phyloP scores from a whole-genome alignment of 306 rosid species.

The barrel medic (Medicago truncatula) region DNA sequence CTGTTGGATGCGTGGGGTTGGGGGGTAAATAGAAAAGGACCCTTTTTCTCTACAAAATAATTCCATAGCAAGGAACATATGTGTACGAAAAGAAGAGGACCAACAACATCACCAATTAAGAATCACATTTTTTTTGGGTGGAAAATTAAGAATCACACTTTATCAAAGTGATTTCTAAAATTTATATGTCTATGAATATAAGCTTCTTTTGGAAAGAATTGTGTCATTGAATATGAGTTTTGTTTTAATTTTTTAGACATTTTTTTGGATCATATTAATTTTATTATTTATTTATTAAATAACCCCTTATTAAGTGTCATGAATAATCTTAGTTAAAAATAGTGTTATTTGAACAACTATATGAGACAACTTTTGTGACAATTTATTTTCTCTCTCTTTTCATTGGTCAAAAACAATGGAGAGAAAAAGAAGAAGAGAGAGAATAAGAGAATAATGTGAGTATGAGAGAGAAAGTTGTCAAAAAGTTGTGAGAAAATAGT shows the following conservation, averaged over 20 bases:
- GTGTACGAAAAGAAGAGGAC: constrained; percentile 43
- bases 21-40: constrained; percentile 22
- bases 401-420: too few relatives aligned
- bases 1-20: constrained; percentile 39
- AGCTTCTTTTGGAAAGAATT: too few relatives aligned
- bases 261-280: too few relatives aligned
- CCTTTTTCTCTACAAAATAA: constrained; percentile 41
- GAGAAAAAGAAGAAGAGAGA: too few relatives aligned
- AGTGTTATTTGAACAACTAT: too few relatives aligned
- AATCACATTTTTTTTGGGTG: background rate
- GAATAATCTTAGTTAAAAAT: background rate
- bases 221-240: too few relatives aligned
- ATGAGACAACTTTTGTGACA: too few relatives aligned
- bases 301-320: background rate
- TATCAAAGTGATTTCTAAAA: constrained; percentile 11
- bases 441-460: too few relatives aligned
- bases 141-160: constrained; percentile 10
- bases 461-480: too few relatives aligned
- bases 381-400: too few relatives aligned
- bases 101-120: constrained; percentile 18
- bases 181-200: too few relatives aligned
- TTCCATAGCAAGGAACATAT: constrained; percentile 34
- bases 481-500: too few relatives aligned
- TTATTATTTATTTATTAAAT: background rate
- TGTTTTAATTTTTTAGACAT: background rate